phyloP scores from a whole-genome alignment of 202 grass and related monocot species.

The Bolboschoenoplectus hybrid region DNA sequence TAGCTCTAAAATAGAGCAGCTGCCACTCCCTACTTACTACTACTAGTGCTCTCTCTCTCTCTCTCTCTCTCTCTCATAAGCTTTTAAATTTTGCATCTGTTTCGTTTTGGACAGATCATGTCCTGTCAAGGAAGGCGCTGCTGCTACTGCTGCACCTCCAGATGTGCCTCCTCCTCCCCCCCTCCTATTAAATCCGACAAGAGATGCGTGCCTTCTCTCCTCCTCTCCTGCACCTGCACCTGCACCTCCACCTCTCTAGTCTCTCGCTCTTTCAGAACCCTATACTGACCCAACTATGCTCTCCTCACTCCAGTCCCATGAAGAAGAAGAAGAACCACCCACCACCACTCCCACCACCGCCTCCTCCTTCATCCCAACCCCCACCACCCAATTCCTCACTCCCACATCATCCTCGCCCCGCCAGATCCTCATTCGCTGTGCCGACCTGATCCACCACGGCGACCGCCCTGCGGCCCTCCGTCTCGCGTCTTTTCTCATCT shows the following conservation, averaged over 20 bases:
- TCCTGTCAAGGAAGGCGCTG: conserved; percentile 82
- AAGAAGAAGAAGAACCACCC: conserved; percentile 47
- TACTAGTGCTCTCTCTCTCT: conserved; percentile 45
- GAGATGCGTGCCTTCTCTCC: conserved; percentile 47
- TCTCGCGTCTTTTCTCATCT: conserved; percentile 52
- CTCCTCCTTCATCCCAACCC: background rate
- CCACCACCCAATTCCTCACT: background rate
- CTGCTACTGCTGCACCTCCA: conserved; percentile 66
- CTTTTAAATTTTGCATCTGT: conserved; percentile 38
- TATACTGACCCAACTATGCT: conserved; percentile 60
- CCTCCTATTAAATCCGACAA: conserved; percentile 58
- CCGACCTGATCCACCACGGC: conserved; percentile 62
- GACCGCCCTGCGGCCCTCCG: conserved; percentile 55
- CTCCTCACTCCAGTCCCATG: conserved; percentile 62
- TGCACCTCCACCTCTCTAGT: background rate
- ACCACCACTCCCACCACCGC: conserved; percentile 22
- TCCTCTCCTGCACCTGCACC: conserved; percentile 45
- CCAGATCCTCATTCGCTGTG: conserved; percentile 61
- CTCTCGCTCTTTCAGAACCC: conserved; percentile 34
- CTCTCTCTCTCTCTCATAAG: conserved; percentile 54
- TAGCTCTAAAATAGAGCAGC: conserved; percentile 39
- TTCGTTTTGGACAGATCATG: conserved; percentile 96
- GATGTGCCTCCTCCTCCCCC: conserved; percentile 46
- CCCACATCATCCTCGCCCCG: conserved; percentile 44
- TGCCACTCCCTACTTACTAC: conserved; percentile 50